Conservation (phyloP, 345 rosid genomes). For the Melaleuca alternifolia region DNA sequence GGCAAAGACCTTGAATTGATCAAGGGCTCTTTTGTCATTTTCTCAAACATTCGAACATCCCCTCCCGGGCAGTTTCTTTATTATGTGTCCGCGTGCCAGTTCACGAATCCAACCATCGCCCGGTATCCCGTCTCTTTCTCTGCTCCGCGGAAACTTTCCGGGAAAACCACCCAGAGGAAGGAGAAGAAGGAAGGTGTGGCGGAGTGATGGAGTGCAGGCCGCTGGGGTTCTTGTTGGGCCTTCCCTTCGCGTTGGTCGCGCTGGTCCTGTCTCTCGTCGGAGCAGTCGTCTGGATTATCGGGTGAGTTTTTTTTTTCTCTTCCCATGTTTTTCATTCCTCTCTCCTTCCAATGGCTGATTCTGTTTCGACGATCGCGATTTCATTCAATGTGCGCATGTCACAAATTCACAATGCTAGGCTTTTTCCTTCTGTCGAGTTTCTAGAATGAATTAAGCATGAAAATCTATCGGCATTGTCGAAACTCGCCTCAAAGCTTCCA, state of each 20-base stretch:
- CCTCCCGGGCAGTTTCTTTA: neutral
- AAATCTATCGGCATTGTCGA: neutral
- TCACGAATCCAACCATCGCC: neutral
- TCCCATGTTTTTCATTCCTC: neutral
- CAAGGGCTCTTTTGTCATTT: neutral
- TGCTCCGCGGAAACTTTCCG: neutral
- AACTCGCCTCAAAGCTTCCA: neutral
- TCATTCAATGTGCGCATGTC: neutral
- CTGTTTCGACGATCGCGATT: neutral
- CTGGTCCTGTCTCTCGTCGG: slow-evolving; percentile 54
- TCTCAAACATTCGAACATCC: neutral
- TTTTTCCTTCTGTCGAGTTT: no score
- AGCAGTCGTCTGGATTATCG: slow-evolving; percentile 64
- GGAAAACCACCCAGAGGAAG: neutral
- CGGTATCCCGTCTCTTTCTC: neutral
- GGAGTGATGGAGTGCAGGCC: slow-evolving; percentile 66
- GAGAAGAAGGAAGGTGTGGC: neutral
- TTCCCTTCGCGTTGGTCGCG: slow-evolving; percentile 74
- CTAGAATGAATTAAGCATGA: no score
- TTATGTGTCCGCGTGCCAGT: neutral
- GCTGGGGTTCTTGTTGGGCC: slow-evolving; percentile 65
- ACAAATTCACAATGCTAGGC: no score
- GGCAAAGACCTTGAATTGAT: neutral
- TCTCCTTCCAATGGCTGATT: no score
- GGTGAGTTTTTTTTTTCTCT: slow-evolving; percentile 27